A percentile compares a stretch with the other conserved stretches of the same genome.
phyloP scores from a whole-genome alignment of 305 asterid species.

The Andrographis paniculata region DNA sequence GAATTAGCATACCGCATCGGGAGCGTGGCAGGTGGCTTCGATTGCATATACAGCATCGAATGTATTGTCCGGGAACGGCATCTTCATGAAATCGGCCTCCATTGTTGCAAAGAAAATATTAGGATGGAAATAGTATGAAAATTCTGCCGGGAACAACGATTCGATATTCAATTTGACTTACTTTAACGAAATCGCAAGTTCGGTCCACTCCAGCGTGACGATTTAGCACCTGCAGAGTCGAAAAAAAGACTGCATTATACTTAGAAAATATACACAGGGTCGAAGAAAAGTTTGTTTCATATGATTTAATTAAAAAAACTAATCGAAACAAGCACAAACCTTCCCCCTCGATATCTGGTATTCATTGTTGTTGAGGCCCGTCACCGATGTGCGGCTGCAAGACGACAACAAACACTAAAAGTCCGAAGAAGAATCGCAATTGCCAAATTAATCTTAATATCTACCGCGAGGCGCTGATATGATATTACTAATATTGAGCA shows the following conservation, averaged over 20 bases:
- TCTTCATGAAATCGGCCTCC: slow-evolving; percentile 98
- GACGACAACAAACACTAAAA: slow-evolving; percentile 1
- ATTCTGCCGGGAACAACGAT: slow-evolving; percentile 3
- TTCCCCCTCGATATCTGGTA: slow-evolving; percentile 88
- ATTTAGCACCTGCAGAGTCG: slow-evolving; percentile 48
- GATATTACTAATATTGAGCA: too few species aligned
- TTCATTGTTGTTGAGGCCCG: slow-evolving; percentile 91
- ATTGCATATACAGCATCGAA: slow-evolving; percentile 91
- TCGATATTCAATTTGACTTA: slow-evolving; percentile 23
- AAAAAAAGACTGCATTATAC: background rate
- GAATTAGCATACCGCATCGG: slow-evolving; percentile 60
- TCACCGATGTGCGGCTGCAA: slow-evolving; percentile 74
- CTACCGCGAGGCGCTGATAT: too few species aligned
- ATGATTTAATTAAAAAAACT: too few species aligned
- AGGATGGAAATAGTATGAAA: slow-evolving; percentile 11
- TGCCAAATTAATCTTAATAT: too few species aligned
- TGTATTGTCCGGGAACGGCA: slow-evolving; percentile 79
- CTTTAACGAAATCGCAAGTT: slow-evolving; percentile 80
- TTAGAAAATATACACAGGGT: background rate
- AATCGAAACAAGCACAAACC: slow-evolving; percentile 28
- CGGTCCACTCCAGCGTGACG: slow-evolving; percentile 57
- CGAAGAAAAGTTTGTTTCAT: background rate
- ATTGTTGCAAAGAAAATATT: slow-evolving; percentile 15
- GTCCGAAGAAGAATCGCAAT: too few species aligned
- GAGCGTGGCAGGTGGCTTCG: slow-evolving; percentile 98